Conservation (phyloP, 2,329 filamentous ascomycete genomes). For the Hypomyces rosellus region DNA sequence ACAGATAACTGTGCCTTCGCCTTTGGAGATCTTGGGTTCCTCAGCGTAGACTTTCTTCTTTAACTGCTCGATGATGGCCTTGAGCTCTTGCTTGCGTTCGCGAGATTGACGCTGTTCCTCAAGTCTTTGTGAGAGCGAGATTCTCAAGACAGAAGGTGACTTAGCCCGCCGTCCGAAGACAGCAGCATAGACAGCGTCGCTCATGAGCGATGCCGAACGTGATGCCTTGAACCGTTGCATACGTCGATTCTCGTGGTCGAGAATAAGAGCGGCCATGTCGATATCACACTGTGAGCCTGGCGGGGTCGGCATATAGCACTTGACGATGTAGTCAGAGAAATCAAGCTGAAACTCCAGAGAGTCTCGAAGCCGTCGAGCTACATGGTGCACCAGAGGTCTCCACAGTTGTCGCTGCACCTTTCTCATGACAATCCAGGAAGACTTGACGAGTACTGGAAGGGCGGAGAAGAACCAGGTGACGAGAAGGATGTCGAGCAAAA, state of each 20-base stretch:
- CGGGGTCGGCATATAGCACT: conserved; percentile 10
- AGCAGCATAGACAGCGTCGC: background rate
- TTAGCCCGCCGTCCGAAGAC: background rate
- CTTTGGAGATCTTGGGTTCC: conserved; percentile 1
- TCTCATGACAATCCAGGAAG: conserved; percentile 2
- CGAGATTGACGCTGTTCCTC: background rate
- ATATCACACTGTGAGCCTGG: conserved; percentile 2
- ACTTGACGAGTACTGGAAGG: conserved; percentile 6
- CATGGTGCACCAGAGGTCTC: conserved; percentile 6
- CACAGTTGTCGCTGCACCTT: conserved; percentile 3
- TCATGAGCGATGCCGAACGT: background rate
- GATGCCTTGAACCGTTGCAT: background rate
- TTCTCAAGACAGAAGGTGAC: background rate
- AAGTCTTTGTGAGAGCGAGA: background rate
- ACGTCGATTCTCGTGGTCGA: background rate
- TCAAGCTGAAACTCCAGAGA: conserved; percentile 7
- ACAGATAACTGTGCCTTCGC: background rate
- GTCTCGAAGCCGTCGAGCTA: background rate
- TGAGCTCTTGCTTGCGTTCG: too few species aligned
- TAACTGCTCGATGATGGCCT: too few species aligned
- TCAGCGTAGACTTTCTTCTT: background rate
- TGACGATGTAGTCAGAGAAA: conserved; percentile 7
- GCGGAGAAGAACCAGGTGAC: conserved; percentile 8
- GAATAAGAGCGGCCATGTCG: background rate
- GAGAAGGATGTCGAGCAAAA: conserved; percentile 6